Conservation (phyloP, 306 rosid species). For the cucumber (Cucumis sativus) region Cucumber_9930_V3 NC_026659.2:24954501-24955000, state of each 20-base stretch:
- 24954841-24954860: neutral
- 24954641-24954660: slow-evolving; percentile 76
- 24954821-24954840: neutral
- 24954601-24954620: slow-evolving; percentile 18
- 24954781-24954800: neutral
- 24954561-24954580: neutral
- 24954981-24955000: neutral
- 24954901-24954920: slow-evolving; percentile 86
- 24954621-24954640: slow-evolving; percentile 97
- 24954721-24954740: neutral
- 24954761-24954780: neutral
- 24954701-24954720: slow-evolving; percentile 51
- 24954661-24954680: slow-evolving; percentile 88
- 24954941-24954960: slow-evolving; percentile 82
- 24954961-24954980: slow-evolving; percentile 65
- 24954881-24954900: slow-evolving; percentile 82
- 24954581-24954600: neutral
- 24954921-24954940: slow-evolving; percentile 84
- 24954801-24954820: neutral
- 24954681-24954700: slow-evolving; percentile 83
- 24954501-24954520: slow-evolving; percentile 86
- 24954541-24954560: slow-evolving; percentile 52
- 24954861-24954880: slow-evolving; percentile 60
- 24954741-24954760: neutral
- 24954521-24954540: slow-evolving; percentile 85